Percentiles rank a stretch among this genome's conserved stretches.
Evolutionary conservation across 768 basidiomycete genomes (phyloP).

Genomic region (Cytidiella melzeri): DNA sequence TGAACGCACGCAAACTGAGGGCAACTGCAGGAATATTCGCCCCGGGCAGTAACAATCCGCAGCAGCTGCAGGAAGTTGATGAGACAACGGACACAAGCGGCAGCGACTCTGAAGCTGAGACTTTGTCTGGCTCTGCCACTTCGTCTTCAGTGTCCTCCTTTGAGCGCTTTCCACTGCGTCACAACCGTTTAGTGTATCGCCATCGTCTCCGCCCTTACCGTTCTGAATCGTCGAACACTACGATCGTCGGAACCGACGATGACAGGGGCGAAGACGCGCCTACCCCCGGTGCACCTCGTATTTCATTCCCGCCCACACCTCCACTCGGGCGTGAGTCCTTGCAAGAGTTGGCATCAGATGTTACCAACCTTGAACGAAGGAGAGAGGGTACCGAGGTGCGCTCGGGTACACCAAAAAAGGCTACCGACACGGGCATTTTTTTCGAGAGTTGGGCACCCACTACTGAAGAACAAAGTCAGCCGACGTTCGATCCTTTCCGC

Average conservation of each 20-base stretch:
- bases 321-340: not conserved
- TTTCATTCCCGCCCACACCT: not conserved
- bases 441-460: too few relatives aligned
- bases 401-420: too few relatives aligned
- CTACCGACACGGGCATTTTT: too few relatives aligned
- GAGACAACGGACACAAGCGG: not conserved
- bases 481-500: too few relatives aligned
- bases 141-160: not conserved
- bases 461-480: too few relatives aligned
- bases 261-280: not conserved
- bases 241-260: not conserved
- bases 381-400: not conserved
- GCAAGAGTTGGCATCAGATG: not conserved
- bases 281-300: not conserved
- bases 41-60: not conserved
- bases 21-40: not conserved
- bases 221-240: not conserved
- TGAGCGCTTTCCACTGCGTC: not conserved
- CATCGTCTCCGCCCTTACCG: too few relatives aligned
- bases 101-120: not conserved
- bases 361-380: not conserved
- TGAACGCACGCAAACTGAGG: not conserved
- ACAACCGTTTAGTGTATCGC: too few relatives aligned
- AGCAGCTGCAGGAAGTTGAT: not conserved
- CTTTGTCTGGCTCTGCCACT: not conserved